Base-by-base conservation (phyloP, 495 filamentous ascomycete species). In the Hyaloscypha bicolor region DNA sequence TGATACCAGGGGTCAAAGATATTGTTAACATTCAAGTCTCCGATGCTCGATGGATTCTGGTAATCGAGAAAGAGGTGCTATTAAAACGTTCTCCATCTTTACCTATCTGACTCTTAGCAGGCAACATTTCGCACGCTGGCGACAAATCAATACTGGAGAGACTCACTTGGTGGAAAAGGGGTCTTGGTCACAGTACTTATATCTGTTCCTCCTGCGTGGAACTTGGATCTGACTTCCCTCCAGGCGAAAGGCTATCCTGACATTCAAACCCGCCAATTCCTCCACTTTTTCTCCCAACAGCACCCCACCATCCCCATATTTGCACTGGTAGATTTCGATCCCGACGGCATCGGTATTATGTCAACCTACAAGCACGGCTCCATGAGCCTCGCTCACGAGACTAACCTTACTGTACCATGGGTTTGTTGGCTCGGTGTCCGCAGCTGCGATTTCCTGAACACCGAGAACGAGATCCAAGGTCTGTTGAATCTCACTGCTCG, bases 221-320 rank as follows among this genome's bases (percentile, higher is more conserved):
- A 55, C 25, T 1, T 16, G 22, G 8, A 3, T 73, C 16, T 69
- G 72, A 60, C 77, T 74, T 57, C 22, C 48, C 51, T 56, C 16
- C 65, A 92, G 92, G 92, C 87, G 1, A 98, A 97, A 81, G 95
- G 95, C 0, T 98, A 96, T 76, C 94, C 95, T 0, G 95, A 99
- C 72, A 81, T 97, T 30, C 82, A 85, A 6, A 96, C 94, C 0
- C 79, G 96, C 37, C 83, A 85, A 53, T 93, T 97, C 63, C 80
- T 92, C 3, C 76, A 77, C 29, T 32, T 75, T n/a, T 30, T 89
- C 0, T 79, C 81, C 2, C 70, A 65, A 1, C 64, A 63, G 6
- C 72, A 71, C 59, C 74, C 78, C 2, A 45, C 71, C 1, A 73
- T 86, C 1, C 83, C 80, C 0, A 83, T 95, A 32, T 89, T 85